Base-by-base conservation (phyloP, 371 early-diverging fungal species). In the Mucor piriformis region DNA sequence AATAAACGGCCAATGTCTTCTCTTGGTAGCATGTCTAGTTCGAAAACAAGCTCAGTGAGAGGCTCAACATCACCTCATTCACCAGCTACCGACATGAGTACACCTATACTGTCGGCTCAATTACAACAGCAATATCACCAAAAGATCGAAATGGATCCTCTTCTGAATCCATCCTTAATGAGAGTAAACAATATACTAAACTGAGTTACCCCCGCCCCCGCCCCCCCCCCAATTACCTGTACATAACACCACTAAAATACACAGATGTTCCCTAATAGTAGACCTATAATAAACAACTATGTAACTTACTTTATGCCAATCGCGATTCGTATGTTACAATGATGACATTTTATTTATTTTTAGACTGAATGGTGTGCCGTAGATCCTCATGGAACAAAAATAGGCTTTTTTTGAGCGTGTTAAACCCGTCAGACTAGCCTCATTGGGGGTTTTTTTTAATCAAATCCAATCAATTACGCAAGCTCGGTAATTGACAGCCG, bases 171-270 rank as follows among this genome's bases (percentile, higher is more conserved):
- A 34, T 73, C 74, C 13, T 44, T 70, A 20, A 73, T 73, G 74
- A 64, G 70, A 35, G 74, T 73, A 6, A 70, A 73, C 48, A 73
- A 70, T 33, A 64, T 73, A 7, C 47, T 73, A 23, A 73, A 73
- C 50, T 73, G 61, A 46, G 23, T 10, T 16, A n/a, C 38, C 29
- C 29, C 29, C 8, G 4, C 29, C 29, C 8, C 8, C 29, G 4
- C 8, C 8, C 8, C 29, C 29, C 8, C 29, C 8, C 8, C 29
- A 29, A 4, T 6, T 8, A 29, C 29, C 29, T 37, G 38, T 37
- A 37, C 38, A 37, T 37, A 37, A 5, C 6, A n/a, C 12, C 13
- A 37, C 5, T 33, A n/a, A 33, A 33, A 33, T 11, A 33, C 34
- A 33, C 29, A 29, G 8, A 29, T 29, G 29, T 29, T 29, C 8